Evolutionary conservation across 768 basidiomycete species (phyloP), one percentile per base, ranked within the genome.

Genomic region (Strobilomyces dryophilus): DNA sequence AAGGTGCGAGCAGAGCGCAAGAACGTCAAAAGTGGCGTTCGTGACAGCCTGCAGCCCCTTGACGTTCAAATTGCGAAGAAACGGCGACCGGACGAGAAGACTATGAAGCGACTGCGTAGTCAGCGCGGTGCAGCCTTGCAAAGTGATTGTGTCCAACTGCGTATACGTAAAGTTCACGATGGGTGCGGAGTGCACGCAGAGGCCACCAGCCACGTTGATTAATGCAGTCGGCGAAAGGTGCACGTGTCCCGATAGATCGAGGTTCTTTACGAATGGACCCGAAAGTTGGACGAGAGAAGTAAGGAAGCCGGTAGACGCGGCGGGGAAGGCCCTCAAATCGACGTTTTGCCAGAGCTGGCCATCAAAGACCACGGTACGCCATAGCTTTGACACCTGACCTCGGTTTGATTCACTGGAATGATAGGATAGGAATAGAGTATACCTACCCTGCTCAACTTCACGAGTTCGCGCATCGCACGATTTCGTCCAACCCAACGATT

Each of bases 341-440:
- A 90, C 73, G 51, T 78, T 64, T 41, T 71, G 62, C 93, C 93
- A 95, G n/a, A 95, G 76, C 62, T 92, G 89, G 14, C 92, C 92
- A 66, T 95, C 93, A 60, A 85, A 83, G 24, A 85, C 82, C 36
- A 94, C 79, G 3, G 72, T 66, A 48, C 80, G 83, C 92, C 92
- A 95, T 10, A 75, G 62, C 64, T 80, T 87, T 27, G 87, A 93
- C 11, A 92, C 87, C 89, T 92, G 56, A 61, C 35, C 41, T 55
- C 57, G 11, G 42, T 42, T 58, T 54, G 52, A 50, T 60, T 57
- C n/a, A 66, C 43, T 45, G 37, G 45, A 41, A 9, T 15, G 31
- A 49, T n/a, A 41, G 49, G 42, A 56, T 32, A 57, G 45, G 35
- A 64, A 49, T 46, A 43, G 37, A 55, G 9, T 58, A 53, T 55